These are phyloP conservation scores for Mortierella sp. DNA, from an alignment of 371 early-diverging fungal genomes.

Conservation along the genomic window DNA sequence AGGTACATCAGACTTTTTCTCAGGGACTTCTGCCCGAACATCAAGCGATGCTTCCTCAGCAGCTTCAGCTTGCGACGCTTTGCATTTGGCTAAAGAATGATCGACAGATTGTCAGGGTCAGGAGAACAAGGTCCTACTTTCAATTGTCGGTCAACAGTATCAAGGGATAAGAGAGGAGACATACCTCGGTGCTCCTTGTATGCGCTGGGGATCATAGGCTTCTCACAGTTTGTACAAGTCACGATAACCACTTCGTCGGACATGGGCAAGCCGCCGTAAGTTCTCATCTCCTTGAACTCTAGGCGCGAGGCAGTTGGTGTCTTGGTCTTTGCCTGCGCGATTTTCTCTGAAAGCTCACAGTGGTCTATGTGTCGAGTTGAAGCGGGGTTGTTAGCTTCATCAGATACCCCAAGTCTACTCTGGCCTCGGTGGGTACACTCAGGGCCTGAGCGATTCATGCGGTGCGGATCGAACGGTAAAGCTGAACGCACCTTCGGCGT, in stretches of 20 bases:
- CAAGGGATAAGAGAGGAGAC: background rate
- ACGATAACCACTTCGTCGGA: constrained; percentile 43
- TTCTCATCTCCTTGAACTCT: constrained; percentile 53
- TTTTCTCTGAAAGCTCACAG: constrained; percentile 32
- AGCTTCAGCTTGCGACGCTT: constrained; percentile 14
- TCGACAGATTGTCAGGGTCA: too few relatives aligned
- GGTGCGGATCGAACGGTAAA: too few relatives aligned
- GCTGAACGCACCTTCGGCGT: constrained; percentile 46
- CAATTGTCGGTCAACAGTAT: too few relatives aligned
- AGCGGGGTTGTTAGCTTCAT: too few relatives aligned
- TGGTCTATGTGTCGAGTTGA: constrained; percentile 36
- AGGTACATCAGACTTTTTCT: constrained; percentile 37
- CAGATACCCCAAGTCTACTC: too few relatives aligned
- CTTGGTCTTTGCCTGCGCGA: constrained; percentile 31
- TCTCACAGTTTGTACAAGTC: constrained; percentile 35
- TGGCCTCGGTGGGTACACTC: too few relatives aligned
- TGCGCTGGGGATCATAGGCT: constrained; percentile 51
- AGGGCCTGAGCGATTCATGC: too few relatives aligned
- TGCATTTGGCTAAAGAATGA: constrained; percentile 43
- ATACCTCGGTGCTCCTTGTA: constrained; percentile 47
- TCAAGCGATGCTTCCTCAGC: constrained; percentile 15
- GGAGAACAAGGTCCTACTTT: too few relatives aligned
- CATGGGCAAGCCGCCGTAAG: constrained; percentile 52
- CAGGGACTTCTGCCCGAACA: constrained; percentile 29
- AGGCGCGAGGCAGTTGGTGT: constrained; percentile 47